Base-by-base conservation (phyloP, 306 rosid genomes). In the Chamaecrista fasciculata region DNA sequence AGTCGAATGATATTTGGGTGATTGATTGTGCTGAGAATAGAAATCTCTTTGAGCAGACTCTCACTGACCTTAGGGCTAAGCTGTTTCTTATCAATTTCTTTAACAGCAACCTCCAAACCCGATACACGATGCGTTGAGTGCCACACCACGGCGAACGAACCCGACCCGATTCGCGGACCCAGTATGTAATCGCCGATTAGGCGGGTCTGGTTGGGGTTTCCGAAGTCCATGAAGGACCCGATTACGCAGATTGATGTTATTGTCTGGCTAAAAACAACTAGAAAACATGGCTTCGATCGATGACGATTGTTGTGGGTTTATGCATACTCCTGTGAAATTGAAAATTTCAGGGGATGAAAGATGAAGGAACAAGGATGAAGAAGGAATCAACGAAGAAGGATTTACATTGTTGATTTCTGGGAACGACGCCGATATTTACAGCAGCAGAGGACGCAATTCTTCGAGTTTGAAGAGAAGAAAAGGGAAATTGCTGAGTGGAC, bases 111-210 rank as follows among this genome's bases (percentile, higher is more conserved):
- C 72, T 78, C 91, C 73, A 62, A 76, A n/a, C 99, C 99, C n/a
- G 81, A 72, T 51, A 59, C 77, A n/a, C 96, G 87, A 47, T 95
- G 92, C 72, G 76, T 75, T 4, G 96, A 69, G 46, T 52, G 82
- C 92, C 96, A 87, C 73, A 95, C 99, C 14, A 85, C 92, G 12
- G 99, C 96, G 60, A 95, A 95, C 0, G 99, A 91, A 68, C 99
- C 99, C 48, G 82, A 87, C 80, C 99, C 99, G 44, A 91, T 70
- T 78, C 15, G 79, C 3, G 81, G 85, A 24, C 92, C 99, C 70
- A 95, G 26, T 78, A 89, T 86, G 83, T 95, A 95, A 66, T 91
- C 84, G 2, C 95, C 99, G 44, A 91, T 75, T 69, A 84, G 40
- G 11, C 95, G 85, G 44, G 71, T 6, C 56, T 66, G 82, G 69